Percentiles rank a stretch among this genome's conserved stretches.
Evolutionary conservation across 768 basidiomycete species (phyloP).

Genomic region (Mycena olivaceomarginata): DNA sequence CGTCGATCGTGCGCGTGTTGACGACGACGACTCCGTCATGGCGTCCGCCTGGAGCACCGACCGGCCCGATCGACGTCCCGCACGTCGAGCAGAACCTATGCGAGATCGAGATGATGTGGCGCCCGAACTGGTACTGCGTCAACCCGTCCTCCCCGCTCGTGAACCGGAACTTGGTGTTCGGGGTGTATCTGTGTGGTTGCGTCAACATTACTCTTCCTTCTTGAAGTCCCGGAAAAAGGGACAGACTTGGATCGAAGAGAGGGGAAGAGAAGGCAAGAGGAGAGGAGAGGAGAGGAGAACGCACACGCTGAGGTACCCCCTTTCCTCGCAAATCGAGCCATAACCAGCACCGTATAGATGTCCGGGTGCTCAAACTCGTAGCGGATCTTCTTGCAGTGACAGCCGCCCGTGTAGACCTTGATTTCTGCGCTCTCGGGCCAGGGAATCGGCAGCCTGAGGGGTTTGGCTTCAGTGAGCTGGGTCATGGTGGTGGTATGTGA

Average conservation of each 20-base stretch:
- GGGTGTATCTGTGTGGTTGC: constrained; percentile 19
- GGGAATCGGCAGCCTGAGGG: constrained; percentile 22
- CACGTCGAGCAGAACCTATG: constrained; percentile 33
- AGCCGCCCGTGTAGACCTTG: constrained; percentile 31
- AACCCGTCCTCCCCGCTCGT: constrained; percentile 26
- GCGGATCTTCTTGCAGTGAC: constrained; percentile 41
- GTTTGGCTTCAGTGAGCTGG: not conserved
- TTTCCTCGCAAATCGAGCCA: constrained; percentile 34
- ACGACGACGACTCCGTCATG: not conserved
- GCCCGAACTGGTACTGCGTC: constrained; percentile 15
- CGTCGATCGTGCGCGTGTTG: constrained; percentile 34
- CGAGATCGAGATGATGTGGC: not conserved
- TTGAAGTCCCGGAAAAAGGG: too few relatives aligned
- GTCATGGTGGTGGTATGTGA: not conserved
- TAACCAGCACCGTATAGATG: constrained; percentile 29
- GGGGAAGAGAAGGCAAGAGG: too few relatives aligned
- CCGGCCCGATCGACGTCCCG: constrained; percentile 19
- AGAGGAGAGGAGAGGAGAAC: not conserved
- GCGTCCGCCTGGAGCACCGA: not conserved
- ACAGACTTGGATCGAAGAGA: too few relatives aligned
- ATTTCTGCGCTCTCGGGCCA: constrained; percentile 35
- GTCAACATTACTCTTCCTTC: too few relatives aligned
- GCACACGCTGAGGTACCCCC: constrained; percentile 33
- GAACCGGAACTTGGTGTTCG: constrained; percentile 30
- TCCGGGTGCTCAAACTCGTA: constrained; percentile 38